Conservation (phyloP, 495 filamentous ascomycete genomes). For the Aspergillus haitiensis region DNA sequence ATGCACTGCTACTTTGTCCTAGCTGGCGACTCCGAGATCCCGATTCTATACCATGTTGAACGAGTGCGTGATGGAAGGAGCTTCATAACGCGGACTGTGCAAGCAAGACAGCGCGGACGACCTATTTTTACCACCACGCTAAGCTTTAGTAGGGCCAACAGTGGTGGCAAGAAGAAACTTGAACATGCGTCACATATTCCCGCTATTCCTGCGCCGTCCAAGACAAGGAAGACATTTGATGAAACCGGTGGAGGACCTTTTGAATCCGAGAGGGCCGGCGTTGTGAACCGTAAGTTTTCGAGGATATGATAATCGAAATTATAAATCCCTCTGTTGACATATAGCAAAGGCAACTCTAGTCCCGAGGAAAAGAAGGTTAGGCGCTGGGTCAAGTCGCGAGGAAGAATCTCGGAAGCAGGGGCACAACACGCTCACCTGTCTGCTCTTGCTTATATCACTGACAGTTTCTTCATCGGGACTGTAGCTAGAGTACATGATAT, state of each 20-base stretch:
- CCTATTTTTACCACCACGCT: constrained; percentile 94
- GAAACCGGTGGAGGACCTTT: constrained; percentile 44
- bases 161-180: constrained; percentile 60
- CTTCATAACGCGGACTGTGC: constrained; percentile 92
- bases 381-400: constrained; percentile 78
- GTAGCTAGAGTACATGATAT: constrained; percentile 73
- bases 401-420: constrained; percentile 67
- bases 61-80: constrained; percentile 85
- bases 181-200: constrained; percentile 43
- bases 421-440: constrained; percentile 77
- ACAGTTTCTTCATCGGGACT: constrained; percentile 91
- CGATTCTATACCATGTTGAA: constrained; percentile 91
- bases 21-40: constrained; percentile 77
- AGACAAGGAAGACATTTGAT: constrained; percentile 28
- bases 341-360: constrained; percentile 36
- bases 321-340: not conserved
- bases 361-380: constrained; percentile 68
- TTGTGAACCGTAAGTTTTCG: constrained; percentile 42
- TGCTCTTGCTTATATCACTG: constrained; percentile 89
- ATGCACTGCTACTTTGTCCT: constrained; percentile 99
- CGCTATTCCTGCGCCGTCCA: constrained; percentile 24
- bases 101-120: constrained; percentile 84
- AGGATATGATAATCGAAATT: too few relatives aligned
- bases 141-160: constrained; percentile 75
- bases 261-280: constrained; percentile 41